Evolutionary conservation across 106 monocot species (phyloP).

Genomic region (Hemerocallis citrina): DNA sequence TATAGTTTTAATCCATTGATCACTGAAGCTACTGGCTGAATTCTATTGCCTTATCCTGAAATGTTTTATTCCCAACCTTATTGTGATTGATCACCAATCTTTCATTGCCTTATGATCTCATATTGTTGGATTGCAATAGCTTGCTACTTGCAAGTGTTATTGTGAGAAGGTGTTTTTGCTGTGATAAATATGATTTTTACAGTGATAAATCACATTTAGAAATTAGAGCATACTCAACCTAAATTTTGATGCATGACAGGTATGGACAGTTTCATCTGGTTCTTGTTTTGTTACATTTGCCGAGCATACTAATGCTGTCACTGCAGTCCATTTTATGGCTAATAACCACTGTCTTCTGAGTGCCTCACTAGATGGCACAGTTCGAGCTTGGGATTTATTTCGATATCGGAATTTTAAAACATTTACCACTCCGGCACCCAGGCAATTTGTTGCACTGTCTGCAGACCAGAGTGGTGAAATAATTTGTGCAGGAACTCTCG

Average conservation of each 20-base stretch:
- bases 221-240: not conserved
- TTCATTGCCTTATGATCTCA: not conserved
- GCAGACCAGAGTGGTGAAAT: conserved; percentile 92
- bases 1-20: not conserved
- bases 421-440: conserved; percentile 84
- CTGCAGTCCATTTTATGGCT: conserved; percentile 82
- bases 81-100: too few species aligned
- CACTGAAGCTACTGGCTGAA: not conserved
- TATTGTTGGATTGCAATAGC: not conserved
- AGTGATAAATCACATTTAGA: not conserved
- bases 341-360: conserved; percentile 87
- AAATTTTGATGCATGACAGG: conserved; percentile 36
- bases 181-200: not conserved
- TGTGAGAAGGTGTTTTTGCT: not conserved
- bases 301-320: conserved; percentile 96
- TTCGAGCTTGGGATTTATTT: conserved; percentile 97
- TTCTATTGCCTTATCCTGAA: not conserved
- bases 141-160: not conserved
- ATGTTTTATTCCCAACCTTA: not conserved
- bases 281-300: conserved; percentile 96
- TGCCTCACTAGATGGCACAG: conserved; percentile 95
- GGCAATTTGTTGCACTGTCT: conserved; percentile 92
- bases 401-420: conserved; percentile 95
- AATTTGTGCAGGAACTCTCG: conserved; percentile 95
- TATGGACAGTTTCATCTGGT: conserved; percentile 97